phyloP scores from a whole-genome alignment of 2,329 filamentous ascomycete species.

The Penicillium corylophilum region DNA sequence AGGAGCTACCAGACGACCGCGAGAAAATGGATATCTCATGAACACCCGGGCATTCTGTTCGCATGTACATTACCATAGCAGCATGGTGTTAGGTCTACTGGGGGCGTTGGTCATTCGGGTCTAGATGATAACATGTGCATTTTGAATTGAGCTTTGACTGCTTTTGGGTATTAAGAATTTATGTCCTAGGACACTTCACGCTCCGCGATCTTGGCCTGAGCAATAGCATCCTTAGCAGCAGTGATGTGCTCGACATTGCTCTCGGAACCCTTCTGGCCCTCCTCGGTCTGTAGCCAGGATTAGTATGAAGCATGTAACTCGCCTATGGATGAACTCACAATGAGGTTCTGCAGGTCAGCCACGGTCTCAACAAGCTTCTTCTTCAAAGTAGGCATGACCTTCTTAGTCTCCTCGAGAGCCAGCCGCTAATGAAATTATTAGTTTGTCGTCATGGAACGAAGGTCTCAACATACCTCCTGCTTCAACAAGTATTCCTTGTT shows the following conservation, averaged over 20 bases:
- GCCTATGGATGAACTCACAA: constrained; percentile 55
- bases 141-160: constrained; percentile 3
- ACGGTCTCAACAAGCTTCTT: constrained; percentile 70
- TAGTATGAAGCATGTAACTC: neutral
- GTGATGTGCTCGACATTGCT: constrained; percentile 44
- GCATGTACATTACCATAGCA: constrained; percentile 25
- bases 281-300: constrained; percentile 33
- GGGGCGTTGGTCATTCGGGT: constrained; percentile 22
- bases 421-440: constrained; percentile 56
- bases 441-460: neutral
- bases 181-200: constrained; percentile 37
- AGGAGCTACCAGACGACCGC: constrained; percentile 51
- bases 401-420: constrained; percentile 84
- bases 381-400: constrained; percentile 71
- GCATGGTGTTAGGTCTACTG: constrained; percentile 28
- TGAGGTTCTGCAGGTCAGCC: constrained; percentile 69
- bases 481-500: constrained; percentile 78
- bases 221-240: constrained; percentile 44
- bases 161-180: constrained; percentile 10
- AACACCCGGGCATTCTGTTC: constrained; percentile 13
- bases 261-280: constrained; percentile 40
- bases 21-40: constrained; percentile 67
- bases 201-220: constrained; percentile 39
- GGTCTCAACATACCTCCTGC: constrained; percentile 68
- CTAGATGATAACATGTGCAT: constrained; percentile 23